These are phyloP conservation scores for Verticillium zaregamsianum DNA, from an alignment of 2,329 filamentous ascomycete genomes.

Conservation along the genomic window DNA sequence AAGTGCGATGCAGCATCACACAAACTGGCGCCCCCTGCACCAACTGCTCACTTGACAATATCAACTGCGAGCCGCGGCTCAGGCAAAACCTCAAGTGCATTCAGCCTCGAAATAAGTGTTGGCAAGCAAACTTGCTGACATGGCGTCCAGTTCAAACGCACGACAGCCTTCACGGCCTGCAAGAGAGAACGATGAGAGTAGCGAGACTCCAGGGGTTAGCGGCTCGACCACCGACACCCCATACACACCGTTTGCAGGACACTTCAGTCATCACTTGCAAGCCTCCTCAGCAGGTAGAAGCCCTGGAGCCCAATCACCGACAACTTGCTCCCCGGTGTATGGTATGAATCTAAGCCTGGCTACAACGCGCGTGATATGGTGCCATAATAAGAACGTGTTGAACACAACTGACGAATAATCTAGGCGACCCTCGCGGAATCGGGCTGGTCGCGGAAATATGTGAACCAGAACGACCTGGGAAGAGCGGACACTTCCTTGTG, in stretches of 20 bases:
- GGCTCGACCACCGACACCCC: neutral
- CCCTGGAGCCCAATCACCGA: neutral
- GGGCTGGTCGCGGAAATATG: slow-evolving; percentile 1
- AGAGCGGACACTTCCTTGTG: slow-evolving; percentile 8
- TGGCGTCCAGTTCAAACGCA: too few relatives aligned
- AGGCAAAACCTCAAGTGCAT: too few relatives aligned
- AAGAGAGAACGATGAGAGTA: too few relatives aligned
- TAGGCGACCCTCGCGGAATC: neutral
- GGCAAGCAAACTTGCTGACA: too few relatives aligned
- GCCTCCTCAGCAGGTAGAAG: neutral
- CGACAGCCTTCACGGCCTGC: too few relatives aligned
- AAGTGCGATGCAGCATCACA: too few relatives aligned
- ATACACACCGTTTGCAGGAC: neutral
- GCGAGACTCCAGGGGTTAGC: too few relatives aligned
- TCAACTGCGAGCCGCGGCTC: too few relatives aligned
- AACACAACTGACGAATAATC: neutral
- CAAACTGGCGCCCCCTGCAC: too few relatives aligned
- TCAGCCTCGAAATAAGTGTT: neutral
- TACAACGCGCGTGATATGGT: neutral
- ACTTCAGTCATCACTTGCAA: neutral
- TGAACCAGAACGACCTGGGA: slow-evolving; percentile 6
- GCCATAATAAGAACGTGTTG: neutral
- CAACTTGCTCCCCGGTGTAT: neutral
- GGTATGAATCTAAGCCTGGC: neutral
- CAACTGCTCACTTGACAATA: too few relatives aligned